A percentile compares a stretch with the other conserved stretches of the same genome.
phyloP scores from a whole-genome alignment of 495 filamentous ascomycete genomes.

The Daldinia grandis region DNA sequence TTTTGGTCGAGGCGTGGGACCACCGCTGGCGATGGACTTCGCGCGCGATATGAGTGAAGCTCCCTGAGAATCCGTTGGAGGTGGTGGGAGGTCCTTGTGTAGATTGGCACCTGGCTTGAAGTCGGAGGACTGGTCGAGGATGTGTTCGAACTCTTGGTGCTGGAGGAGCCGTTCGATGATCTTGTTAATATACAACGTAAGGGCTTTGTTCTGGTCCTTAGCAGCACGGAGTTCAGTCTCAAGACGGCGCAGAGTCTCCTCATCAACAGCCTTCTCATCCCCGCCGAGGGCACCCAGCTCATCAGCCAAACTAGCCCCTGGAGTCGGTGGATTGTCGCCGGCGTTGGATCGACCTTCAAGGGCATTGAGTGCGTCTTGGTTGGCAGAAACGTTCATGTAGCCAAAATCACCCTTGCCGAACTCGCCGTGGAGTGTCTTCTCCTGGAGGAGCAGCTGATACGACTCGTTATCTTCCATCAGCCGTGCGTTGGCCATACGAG shows the following conservation, averaged over 20 bases:
- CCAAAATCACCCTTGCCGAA: conserved; percentile 80
- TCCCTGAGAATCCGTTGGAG: conserved; percentile 65
- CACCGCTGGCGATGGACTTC: conserved; percentile 69
- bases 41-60: conserved; percentile 79
- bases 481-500: conserved; percentile 91
- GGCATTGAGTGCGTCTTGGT: conserved; percentile 64
- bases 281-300: conserved; percentile 69
- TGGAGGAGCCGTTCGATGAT: conserved; percentile 94
- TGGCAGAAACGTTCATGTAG: conserved; percentile 69
- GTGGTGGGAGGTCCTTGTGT: conserved; percentile 88
- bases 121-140: conserved; percentile 79
- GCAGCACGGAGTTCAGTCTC: conserved; percentile 82
- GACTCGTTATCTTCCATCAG: conserved; percentile 99
- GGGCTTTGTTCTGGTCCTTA: conserved; percentile 94
- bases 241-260: conserved; percentile 69
- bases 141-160: conserved; percentile 92
- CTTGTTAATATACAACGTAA: conserved; percentile 97
- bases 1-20: conserved; percentile 48
- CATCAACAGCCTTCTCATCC: conserved; percentile 63
- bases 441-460: conserved; percentile 91
- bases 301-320: conserved; percentile 81
- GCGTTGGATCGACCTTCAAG: conserved; percentile 59
- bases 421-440: conserved; percentile 93
- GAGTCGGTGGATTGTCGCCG: conserved; percentile 48
- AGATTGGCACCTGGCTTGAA: conserved; percentile 62